Percentiles rank a stretch among this genome's conserved stretches.
These are phyloP conservation scores for Tolypocladium tundrense DNA, from an alignment of 2,329 filamentous ascomycete genomes.

Conservation along the genomic window DNA sequence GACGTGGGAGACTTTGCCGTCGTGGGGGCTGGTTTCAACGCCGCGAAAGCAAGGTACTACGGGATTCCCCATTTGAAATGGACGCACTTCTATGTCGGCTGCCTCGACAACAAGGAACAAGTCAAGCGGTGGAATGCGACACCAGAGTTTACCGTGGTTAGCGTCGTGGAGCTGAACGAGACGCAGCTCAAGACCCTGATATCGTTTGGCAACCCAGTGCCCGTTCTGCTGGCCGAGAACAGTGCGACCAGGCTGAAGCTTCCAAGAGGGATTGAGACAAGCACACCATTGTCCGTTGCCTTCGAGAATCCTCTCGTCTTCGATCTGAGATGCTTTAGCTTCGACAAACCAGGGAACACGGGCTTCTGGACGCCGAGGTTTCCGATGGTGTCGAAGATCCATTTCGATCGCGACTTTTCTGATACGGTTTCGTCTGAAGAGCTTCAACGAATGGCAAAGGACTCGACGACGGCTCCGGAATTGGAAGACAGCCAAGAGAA, in stretches of 20 bases:
- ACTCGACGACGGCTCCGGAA: slow-evolving; percentile 38
- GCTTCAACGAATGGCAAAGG: slow-evolving; percentile 54
- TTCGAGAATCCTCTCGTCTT: slow-evolving; percentile 68
- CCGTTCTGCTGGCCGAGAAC: slow-evolving; percentile 27
- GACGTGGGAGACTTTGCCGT: slow-evolving; percentile 78
- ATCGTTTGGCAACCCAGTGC: slow-evolving; percentile 32
- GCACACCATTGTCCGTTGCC: slow-evolving; percentile 34
- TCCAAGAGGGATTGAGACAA: slow-evolving; percentile 30
- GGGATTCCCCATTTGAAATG: slow-evolving; percentile 49
- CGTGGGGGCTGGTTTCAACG: slow-evolving; percentile 63
- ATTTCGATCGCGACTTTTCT: slow-evolving; percentile 60
- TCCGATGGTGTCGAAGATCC: slow-evolving; percentile 64
- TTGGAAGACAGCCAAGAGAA: slow-evolving; percentile 51
- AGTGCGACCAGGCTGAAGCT: slow-evolving; percentile 33
- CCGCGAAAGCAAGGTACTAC: slow-evolving; percentile 48
- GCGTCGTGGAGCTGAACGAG: slow-evolving; percentile 46
- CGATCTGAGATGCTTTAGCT: slow-evolving; percentile 71
- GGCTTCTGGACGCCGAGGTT: slow-evolving; percentile 69
- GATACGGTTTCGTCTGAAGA: slow-evolving; percentile 62
- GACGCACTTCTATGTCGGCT: slow-evolving; percentile 76
- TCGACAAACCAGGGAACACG: slow-evolving; percentile 60
- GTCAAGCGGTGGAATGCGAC: slow-evolving; percentile 38
- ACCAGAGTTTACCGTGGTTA: slow-evolving; percentile 58
- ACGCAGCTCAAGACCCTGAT: slow-evolving; percentile 41
- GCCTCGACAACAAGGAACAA: slow-evolving; percentile 57